These are phyloP conservation scores for Elaeis guineensis DNA, from an alignment of 176 grass and related monocot genomes.

Conservation along the genomic window DNA sequence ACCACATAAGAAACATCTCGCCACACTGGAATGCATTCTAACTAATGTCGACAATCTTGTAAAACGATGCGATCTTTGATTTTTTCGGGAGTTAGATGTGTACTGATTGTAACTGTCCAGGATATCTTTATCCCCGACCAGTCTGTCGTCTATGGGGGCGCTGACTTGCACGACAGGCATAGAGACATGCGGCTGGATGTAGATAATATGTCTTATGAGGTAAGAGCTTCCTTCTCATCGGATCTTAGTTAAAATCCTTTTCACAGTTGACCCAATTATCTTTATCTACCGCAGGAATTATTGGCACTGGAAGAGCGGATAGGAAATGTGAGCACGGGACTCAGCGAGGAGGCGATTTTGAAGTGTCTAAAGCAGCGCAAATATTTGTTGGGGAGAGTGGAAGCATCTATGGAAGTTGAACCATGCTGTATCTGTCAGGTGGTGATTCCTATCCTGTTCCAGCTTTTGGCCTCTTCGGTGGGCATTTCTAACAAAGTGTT, in stretches of 20 bases:
- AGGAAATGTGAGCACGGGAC: slow-evolving; percentile 66
- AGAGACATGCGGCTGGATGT: slow-evolving; percentile 62
- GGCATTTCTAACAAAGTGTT: too few species aligned
- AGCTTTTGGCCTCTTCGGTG: too few species aligned
- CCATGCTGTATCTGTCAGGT: slow-evolving; percentile 90
- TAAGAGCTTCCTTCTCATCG: slow-evolving; percentile 2
- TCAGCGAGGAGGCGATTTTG: slow-evolving; percentile 33
- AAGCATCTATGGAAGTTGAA: slow-evolving; percentile 31
- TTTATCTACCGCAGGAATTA: slow-evolving; percentile 43
- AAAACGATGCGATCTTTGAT: too few species aligned
- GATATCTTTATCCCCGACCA: slow-evolving; percentile 21
- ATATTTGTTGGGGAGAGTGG: slow-evolving; percentile 42
- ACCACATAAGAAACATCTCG: too few species aligned
- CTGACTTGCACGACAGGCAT: slow-evolving; percentile 57
- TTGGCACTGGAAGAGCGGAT: slow-evolving; percentile 69
- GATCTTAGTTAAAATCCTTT: background rate
- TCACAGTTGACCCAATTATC: background rate
- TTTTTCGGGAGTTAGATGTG: too few species aligned
- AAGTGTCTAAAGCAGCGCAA: slow-evolving; percentile 43
- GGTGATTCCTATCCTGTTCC: background rate
- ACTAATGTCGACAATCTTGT: too few species aligned
- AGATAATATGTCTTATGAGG: slow-evolving; percentile 89
- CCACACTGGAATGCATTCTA: too few species aligned
- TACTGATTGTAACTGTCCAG: too few species aligned
- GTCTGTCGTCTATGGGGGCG: slow-evolving; percentile 34